phyloP scores from a whole-genome alignment of 371 early-diverging fungal genomes.

The Vavraia culicis region DNA sequence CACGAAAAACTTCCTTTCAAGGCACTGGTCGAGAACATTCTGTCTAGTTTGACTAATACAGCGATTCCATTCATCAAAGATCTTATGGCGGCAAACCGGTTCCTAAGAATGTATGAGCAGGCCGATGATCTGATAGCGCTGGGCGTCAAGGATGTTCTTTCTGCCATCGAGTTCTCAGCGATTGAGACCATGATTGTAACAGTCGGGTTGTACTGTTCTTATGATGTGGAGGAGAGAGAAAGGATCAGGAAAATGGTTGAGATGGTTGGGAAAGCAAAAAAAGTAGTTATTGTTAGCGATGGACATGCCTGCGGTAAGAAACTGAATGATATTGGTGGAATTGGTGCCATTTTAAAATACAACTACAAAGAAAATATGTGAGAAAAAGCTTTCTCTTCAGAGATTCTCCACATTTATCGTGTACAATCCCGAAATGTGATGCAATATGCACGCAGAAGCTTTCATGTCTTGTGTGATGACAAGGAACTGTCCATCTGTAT shows the following conservation, averaged over 20 bases:
- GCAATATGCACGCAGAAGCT: no score
- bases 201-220: conserved; percentile 17
- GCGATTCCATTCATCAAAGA: conserved; percentile 24
- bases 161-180: conserved; percentile 37
- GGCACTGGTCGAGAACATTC: no score
- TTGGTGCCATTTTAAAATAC: conserved; percentile 14
- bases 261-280: conserved; percentile 9
- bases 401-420: no score
- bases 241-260: conserved; percentile 21
- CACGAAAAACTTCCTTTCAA: no score
- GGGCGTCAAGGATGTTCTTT: conserved; percentile 25
- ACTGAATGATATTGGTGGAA: conserved; percentile 32
- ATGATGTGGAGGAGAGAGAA: conserved; percentile 15
- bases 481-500: no score
- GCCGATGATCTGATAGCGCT: conserved; percentile 9
- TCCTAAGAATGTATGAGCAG: conserved; percentile 16
- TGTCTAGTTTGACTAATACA: not conserved
- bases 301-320: conserved; percentile 26
- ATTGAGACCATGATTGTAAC: conserved; percentile 30
- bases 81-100: conserved; percentile 17
- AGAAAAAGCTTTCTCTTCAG: no score
- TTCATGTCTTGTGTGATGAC: no score
- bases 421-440: no score
- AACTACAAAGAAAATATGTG: no score
- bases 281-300: conserved; percentile 30